Base-by-base conservation (phyloP, 2,329 filamentous ascomycete species). In the Fusarium marasasianum region DNA sequence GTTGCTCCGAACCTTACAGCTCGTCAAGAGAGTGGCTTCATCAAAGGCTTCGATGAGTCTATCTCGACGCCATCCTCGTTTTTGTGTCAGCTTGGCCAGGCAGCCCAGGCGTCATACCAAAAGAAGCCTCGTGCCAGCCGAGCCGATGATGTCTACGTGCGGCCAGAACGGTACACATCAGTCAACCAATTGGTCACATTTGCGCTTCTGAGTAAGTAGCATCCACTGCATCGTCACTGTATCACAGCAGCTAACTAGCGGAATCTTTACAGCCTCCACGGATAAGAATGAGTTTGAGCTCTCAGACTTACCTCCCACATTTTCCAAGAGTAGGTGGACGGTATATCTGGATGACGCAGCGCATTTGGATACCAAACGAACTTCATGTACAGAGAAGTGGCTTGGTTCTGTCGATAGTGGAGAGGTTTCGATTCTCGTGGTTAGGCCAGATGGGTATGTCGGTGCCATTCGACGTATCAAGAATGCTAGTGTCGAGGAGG, bases 391-490 rank as follows among this genome's bases (percentile, higher is more conserved):
- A 14, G 87, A 91, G 76, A 94, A 93, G 80, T 94, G 92, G 92
- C 83, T 93, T 14, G 91, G 90, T 41, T 86, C 84, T 48, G 82
- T 93, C 5, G 83, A 82, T 1, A 82, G 84, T 1, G 84, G 86
- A 14, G 87, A 92, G 72, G 87, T 92, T 12, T 90, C 88, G 5
- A 87, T 94, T 43, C 84, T 92, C 37, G 91, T 92, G 73, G 90
- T 94, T 3, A 86, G 92, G 10, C 92, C 92, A 0, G 92, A 94
- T 80, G 92, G 92, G 10, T 94, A 94, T 79, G 89, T 94, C 5
- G 92, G 92, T 4, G 89, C 87, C n/a, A 81, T 93, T n/a, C 83
- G 86, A 48, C 81, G 86, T 43, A 87, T 86, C 85, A 86, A 88
- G 77, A 84, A 85, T 43, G 84, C 82, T 71, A 77, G 86, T 40